Base-by-base conservation (phyloP, 2,329 filamentous ascomycete genomes). In the Penicillium digitatum region DNA sequence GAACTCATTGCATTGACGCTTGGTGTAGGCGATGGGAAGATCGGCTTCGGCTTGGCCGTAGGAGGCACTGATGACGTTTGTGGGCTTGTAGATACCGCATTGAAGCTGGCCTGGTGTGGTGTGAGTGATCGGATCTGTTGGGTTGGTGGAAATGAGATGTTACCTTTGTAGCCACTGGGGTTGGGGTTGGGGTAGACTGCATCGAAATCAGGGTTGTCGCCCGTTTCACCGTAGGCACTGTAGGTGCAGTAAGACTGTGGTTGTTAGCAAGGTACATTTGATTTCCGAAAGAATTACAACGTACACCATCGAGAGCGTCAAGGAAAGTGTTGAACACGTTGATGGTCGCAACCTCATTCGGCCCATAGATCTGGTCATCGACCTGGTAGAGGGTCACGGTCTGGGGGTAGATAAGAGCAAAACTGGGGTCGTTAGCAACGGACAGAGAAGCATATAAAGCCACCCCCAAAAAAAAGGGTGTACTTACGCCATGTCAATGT, bases 31-130 rank as follows among this genome's bases (percentile, higher is more conserved):
- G 5, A 75, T 68, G 0, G 82, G 82, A 20, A 84, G 72, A 22
- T 79, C 79, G 5, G 71, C 69, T 68, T 86, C 82, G 40, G 78
- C 75, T 39, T 78, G 78, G 44, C 81, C 81, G 64, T 84, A 84
- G 3, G 78, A 81, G 60, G 85, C 80, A 35, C 76, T 78, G 56
- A 83, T 77, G 7, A 84, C 81, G 58, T 83, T 82, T 10, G 82
- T 81, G 2, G 81, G 79, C 61, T 78, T 73, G 70, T 78, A 81
- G 20, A 78, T 73, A 8, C 78, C 78, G 54, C 79, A 81, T 59
- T 78, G 72, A 12, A 77, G 69, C 34, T 67, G 52, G 52, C 66
- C 62, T 62, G n/a, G n/a, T n/a, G 5, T n/a, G n/a, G 5, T 22
- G 11, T 47, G 3, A 48, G 22, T 64, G 66, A 2, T 62, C 49